A percentile compares a stretch with the other conserved stretches of the same genome.
Conservation (phyloP, 371 early-diverging fungal genomes). For the Mucor racemosus region DNA sequence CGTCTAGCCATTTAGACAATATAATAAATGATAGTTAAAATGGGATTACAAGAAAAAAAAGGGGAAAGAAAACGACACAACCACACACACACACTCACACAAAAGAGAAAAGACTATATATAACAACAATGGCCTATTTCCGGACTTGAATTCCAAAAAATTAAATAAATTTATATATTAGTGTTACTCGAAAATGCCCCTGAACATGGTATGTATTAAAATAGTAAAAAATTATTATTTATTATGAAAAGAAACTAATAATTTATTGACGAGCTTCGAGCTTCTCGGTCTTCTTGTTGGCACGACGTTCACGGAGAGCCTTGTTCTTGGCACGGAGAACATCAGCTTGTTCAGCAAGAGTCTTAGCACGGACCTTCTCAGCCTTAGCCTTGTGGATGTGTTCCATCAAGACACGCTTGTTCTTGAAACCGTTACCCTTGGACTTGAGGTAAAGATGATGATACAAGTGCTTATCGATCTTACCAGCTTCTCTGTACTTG, state of each 20-base stretch:
- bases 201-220: no score
- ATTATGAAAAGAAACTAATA: not conserved
- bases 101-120: not conserved
- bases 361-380: constrained; percentile 96
- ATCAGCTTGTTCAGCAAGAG: constrained; percentile 97
- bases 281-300: constrained; percentile 85
- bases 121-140: constrained; percentile 21
- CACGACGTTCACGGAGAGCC: constrained; percentile 95
- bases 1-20: constrained; percentile 22
- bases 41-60: not conserved
- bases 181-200: no score
- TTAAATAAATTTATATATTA: no score
- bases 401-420: constrained; percentile 99
- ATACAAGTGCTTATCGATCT: constrained; percentile 99
- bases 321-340: constrained; percentile 97
- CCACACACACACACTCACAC: no score
- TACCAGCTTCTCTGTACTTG: constrained; percentile 97
- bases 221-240: not conserved
- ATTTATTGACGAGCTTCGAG: constrained; percentile 17
- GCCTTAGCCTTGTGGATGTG: constrained; percentile 99
- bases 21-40: not conserved
- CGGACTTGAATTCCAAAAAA: constrained; percentile 14
- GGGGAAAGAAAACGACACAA: not conserved
- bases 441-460: constrained; percentile 97
- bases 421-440: constrained; percentile 99